Conservation (phyloP, 768 basidiomycete species). For the Boletus rufocinnamomeus region DNA sequence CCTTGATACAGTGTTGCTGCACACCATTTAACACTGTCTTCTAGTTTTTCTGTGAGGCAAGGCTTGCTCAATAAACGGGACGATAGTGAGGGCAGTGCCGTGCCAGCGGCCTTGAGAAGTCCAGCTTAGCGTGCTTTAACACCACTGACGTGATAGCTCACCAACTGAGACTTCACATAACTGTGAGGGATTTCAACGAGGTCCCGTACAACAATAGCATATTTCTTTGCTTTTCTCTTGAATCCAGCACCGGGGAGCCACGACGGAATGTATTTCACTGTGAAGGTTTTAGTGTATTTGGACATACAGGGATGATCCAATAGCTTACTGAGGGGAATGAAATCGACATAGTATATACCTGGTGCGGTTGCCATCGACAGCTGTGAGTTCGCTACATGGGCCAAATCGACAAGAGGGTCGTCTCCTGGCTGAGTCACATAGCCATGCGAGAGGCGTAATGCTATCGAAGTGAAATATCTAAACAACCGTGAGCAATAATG, state of each 20-base stretch:
- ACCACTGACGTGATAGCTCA: background rate
- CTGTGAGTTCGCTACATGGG: background rate
- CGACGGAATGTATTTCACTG: background rate
- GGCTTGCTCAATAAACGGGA: background rate
- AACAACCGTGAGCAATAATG: background rate
- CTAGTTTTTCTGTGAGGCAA: background rate
- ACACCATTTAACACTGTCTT: background rate
- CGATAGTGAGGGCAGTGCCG: background rate
- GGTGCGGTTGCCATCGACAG: background rate
- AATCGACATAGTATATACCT: background rate
- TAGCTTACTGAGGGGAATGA: background rate
- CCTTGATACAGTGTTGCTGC: background rate
- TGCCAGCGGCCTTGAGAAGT: background rate
- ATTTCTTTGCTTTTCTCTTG: background rate
- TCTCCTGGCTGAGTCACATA: background rate
- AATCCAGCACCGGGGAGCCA: background rate
- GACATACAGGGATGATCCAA: background rate
- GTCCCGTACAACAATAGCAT: background rate
- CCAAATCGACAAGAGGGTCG: background rate
- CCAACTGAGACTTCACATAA: background rate
- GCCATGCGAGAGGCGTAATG: background rate
- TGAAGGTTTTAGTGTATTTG: background rate
- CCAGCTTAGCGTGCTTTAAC: background rate
- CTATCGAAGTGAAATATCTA: background rate
- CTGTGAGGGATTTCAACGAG: background rate